phyloP scores from a whole-genome alignment of 768 basidiomycete genomes.

The Megacollybia marginata region DNA sequence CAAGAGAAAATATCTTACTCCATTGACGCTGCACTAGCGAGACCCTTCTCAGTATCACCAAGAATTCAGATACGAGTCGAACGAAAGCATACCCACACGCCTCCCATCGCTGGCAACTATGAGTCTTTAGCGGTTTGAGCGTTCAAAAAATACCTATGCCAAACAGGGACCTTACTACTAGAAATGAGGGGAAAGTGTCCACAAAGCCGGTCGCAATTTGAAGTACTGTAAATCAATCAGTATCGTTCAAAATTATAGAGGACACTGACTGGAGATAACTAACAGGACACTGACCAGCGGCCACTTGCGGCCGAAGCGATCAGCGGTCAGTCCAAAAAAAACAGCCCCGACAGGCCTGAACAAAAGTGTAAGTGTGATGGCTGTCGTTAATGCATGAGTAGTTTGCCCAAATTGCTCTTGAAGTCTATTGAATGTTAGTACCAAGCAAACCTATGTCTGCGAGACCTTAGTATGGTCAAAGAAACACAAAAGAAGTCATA shows the following conservation, averaged over 20 bases:
- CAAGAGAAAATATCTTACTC: conserved; percentile 1
- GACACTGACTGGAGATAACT: conserved; percentile 43
- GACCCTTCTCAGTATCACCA: conserved; percentile 1
- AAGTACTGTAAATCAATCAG: conserved; percentile 41
- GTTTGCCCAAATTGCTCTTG: neutral
- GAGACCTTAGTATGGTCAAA: conserved; percentile 20
- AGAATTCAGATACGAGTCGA: neutral
- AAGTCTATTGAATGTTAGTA: neutral
- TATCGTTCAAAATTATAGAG: conserved; percentile 54
- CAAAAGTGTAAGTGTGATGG: conserved; percentile 68
- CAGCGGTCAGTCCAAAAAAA: conserved; percentile 47
- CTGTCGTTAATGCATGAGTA: conserved; percentile 6
- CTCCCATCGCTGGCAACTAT: conserved; percentile 8
- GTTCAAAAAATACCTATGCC: conserved; percentile 29
- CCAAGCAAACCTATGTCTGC: neutral
- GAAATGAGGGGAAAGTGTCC: conserved; percentile 44
- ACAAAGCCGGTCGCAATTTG: conserved; percentile 49
- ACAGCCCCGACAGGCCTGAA: conserved; percentile 49
- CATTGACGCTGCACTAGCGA: conserved; percentile 12
- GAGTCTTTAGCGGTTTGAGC: neutral
- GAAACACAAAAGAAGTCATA: conserved; percentile 66
- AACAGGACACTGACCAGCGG: conserved; percentile 50
- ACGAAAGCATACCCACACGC: conserved; percentile 6
- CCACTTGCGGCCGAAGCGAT: conserved; percentile 38
- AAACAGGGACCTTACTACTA: conserved; percentile 49